These are phyloP conservation scores for Monosporascus sp. DNA, from an alignment of 2,329 filamentous ascomycete genomes.

Conservation along the genomic window DNA sequence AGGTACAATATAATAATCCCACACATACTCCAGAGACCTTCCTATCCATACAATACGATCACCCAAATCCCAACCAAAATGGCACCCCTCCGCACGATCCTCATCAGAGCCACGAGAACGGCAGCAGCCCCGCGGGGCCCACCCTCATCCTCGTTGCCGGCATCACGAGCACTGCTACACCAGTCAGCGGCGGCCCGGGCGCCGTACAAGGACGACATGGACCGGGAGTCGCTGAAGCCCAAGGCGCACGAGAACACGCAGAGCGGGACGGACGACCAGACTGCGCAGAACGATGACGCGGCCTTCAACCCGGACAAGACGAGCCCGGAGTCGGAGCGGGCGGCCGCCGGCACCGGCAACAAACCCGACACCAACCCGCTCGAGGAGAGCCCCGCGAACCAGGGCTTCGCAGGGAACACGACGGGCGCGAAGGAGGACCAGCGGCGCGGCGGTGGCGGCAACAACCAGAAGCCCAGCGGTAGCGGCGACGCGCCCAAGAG, in stretches of 20 bases:
- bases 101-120: neutral
- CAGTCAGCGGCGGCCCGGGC: slow-evolving; percentile 17
- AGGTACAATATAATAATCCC: too few relatives aligned
- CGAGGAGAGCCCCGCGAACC: slow-evolving; percentile 39
- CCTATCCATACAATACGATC: neutral
- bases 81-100: neutral
- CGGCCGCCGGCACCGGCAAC: slow-evolving; percentile 31
- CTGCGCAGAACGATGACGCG: slow-evolving; percentile 48
- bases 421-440: slow-evolving; percentile 18
- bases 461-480: slow-evolving; percentile 26
- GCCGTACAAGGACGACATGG: slow-evolving; percentile 47
- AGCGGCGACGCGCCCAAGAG: slow-evolving; percentile 22
- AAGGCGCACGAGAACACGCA: slow-evolving; percentile 62
- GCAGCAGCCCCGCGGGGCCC: neutral
- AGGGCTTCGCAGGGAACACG: slow-evolving; percentile 30
- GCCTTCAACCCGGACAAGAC: slow-evolving; percentile 68
- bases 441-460: slow-evolving; percentile 24
- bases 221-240: slow-evolving; percentile 60
- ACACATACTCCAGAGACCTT: neutral
- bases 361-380: slow-evolving; percentile 27
- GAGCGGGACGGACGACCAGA: slow-evolving; percentile 58
- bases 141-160: slow-evolving; percentile 1
- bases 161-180: slow-evolving; percentile 23
- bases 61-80: neutral
- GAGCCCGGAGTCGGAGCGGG: slow-evolving; percentile 55